These are phyloP conservation scores for Camelina hispida DNA, from an alignment of 345 rosid genomes.

Conservation along the genomic window DNA sequence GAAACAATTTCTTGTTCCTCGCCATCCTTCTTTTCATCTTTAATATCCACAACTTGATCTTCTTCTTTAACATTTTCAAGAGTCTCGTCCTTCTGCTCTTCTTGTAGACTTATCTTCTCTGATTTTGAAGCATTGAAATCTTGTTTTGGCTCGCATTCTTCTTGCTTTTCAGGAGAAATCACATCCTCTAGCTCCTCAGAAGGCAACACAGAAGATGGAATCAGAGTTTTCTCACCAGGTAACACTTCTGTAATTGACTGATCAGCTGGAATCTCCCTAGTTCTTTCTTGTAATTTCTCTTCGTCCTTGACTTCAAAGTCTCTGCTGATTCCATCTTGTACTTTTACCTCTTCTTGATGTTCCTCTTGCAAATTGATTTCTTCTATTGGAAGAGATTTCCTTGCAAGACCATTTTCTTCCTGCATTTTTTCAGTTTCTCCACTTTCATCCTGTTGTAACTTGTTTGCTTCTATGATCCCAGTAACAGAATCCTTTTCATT, in stretches of 20 bases:
- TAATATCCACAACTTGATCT: conserved; percentile 19
- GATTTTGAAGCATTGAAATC: conserved; percentile 6
- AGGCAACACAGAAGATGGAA: conserved; percentile 35
- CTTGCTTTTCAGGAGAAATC: conserved; percentile 30
- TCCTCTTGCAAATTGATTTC: conserved; percentile 25
- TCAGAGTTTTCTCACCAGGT: conserved; percentile 32
- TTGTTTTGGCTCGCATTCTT: conserved; percentile 3
- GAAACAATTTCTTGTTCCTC: conserved; percentile 28
- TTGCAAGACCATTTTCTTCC: background rate
- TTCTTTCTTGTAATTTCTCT: conserved; percentile 26
- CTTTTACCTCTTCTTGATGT: conserved; percentile 18
- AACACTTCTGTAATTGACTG: conserved; percentile 37
- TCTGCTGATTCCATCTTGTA: conserved; percentile 8
- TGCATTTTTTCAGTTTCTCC: conserved; percentile 2
- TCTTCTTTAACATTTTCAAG: conserved; percentile 27
- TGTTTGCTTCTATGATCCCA: conserved; percentile 15
- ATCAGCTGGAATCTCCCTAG: conserved; percentile 27
- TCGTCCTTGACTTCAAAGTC: conserved; percentile 8
- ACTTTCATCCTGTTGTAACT: background rate
- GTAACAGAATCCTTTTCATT: background rate
- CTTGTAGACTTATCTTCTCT: conserved; percentile 25
- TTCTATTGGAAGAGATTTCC: background rate
- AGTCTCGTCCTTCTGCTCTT: conserved; percentile 38
- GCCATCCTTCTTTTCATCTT: conserved; percentile 35
- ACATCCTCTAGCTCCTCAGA: conserved; percentile 31